Percentiles rank a stretch among this genome's conserved stretches.
Conservation (phyloP, 1,139 yeast species). For the Lipomyces yarrowii region DNA sequence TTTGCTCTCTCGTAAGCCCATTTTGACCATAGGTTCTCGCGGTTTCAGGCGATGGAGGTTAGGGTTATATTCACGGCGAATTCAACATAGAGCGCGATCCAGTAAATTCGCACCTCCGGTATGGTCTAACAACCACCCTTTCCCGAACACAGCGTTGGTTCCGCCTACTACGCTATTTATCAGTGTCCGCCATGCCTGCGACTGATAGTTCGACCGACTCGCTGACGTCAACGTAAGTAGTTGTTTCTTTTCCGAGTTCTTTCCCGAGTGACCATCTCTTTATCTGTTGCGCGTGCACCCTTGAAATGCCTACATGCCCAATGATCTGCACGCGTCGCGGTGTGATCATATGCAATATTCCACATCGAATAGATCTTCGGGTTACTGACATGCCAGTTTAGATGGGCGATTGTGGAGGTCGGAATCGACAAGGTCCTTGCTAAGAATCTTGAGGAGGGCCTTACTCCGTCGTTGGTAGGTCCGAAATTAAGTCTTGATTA, state of each 20-base stretch:
- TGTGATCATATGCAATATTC: background rate
- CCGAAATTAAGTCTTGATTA: conserved; percentile 1
- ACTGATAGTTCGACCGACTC: conserved; percentile 31
- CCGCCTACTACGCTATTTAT: conserved; percentile 4
- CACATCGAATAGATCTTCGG: conserved; percentile 5
- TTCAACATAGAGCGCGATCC: background rate
- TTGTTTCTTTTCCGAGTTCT: background rate
- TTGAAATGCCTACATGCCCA: background rate
- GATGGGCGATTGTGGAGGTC: conserved; percentile 45
- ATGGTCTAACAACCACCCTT: background rate
- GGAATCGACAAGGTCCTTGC: conserved; percentile 47
- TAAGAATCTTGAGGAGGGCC: conserved; percentile 43
- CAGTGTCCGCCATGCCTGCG: background rate
- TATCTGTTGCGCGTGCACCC: background rate
- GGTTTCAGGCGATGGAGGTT: background rate
- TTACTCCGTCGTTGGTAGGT: conserved; percentile 44
- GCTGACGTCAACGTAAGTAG: conserved; percentile 37
- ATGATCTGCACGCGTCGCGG: background rate
- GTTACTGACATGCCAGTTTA: conserved; percentile 21
- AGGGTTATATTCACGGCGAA: background rate
- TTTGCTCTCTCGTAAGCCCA: too few species aligned
- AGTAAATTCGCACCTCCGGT: background rate
- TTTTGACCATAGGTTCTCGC: too few species aligned
- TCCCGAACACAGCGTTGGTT: background rate
- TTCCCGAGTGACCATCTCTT: background rate